Evolutionary conservation across 441 rosid genomes (phyloP), one percentile per base, ranked within the genome.

Genomic region (Brassica balearica): DNA sequence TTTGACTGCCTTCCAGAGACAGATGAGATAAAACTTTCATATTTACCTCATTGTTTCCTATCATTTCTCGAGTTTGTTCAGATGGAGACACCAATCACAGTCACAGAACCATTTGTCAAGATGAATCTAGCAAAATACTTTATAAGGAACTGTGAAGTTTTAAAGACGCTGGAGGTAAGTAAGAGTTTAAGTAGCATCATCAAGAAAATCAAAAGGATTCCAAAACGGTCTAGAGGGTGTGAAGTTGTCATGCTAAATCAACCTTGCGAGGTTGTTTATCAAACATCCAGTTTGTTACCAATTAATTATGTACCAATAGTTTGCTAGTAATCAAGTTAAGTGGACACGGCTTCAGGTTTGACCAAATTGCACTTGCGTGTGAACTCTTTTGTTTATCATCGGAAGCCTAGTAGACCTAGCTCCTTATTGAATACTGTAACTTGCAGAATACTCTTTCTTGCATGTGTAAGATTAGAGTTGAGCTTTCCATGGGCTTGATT

Each of bases 21-120:
- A 14, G 55, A 69, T 6, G 43, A n/a, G 41, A 29, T 77, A 2
- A 1, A 20, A 32, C 32, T 14, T 6, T 53, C 27, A 15, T 19
- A 46, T 60, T 27, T 69, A 29, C 80, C 75, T n/a, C 56, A 34
- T 5, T 69, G 74, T 69, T 41, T 70, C 15, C 0, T 8, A n/a
- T 62, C 80, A 6, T 61, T 64, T 9, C 64, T 77, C 4, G 19
- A 77, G 29, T 70, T 0, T 7, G 56, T 77, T 34, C 5, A 34
- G 12, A 2, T 75, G n/a, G 4, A 6, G 29, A 23, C 59, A 10
- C 11, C 60, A 10, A 8, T 1, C 19, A 58, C 23, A 8, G 10
- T 4, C 1, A 8, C 12, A 8, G 1, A 20, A 9, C 29, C 36
- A 8, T 3, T 25, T 14, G 10, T 8, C 8, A 9, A 20, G 3